Evolutionary conservation across 805 yeast species (phyloP), one percentile per base, ranked within the genome.

Genomic region (Sungouiella thailandica): DNA sequence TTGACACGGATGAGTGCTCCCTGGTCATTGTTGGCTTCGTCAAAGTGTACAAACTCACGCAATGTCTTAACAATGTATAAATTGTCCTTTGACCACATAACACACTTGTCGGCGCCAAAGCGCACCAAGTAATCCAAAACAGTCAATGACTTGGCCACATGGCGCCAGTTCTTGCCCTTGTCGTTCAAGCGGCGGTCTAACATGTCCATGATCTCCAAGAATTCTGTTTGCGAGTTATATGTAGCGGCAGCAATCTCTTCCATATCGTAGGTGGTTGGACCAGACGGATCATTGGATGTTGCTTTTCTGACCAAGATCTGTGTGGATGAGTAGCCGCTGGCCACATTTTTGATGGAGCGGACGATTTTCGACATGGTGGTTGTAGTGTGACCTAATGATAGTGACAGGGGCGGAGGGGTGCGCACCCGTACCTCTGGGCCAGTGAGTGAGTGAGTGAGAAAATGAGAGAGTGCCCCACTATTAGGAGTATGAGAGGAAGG

Each of bases 141-240:
- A 2, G 95, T 83, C 41, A 90, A 69, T 1, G 95, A 80, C 59
- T 90, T 93, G 43, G 94, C 89, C 31, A 90, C 89, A 57, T 90
- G 98, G 46, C 96, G 75, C 97, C 97, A 90, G 62, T 90, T 84
- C 58, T 88, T 89, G 41, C 97, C 97, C 66, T 89, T 89, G 55
- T 90, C 97, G 53, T 90, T 90, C 44, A 90, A 65, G 43, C 98
- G 74, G 46, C 87, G 77, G 62, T 90, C 97, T 28, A 90, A 62
- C 81, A 90, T 87, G 53, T 90, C 97, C 94, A 90, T 84, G 29
- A 88, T 78, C 53, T 88, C 95, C 51, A 87, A 70, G 49, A 88
- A 78, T 49, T 86, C 94, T 5, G 81, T 77, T 42, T 62, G 71
- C 52, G 65, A 62, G 46, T 79, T 83, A 54, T 74, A 81, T 1